Base-by-base conservation (phyloP, 2,329 filamentous ascomycete species). In the Monascus ruber region DNA sequence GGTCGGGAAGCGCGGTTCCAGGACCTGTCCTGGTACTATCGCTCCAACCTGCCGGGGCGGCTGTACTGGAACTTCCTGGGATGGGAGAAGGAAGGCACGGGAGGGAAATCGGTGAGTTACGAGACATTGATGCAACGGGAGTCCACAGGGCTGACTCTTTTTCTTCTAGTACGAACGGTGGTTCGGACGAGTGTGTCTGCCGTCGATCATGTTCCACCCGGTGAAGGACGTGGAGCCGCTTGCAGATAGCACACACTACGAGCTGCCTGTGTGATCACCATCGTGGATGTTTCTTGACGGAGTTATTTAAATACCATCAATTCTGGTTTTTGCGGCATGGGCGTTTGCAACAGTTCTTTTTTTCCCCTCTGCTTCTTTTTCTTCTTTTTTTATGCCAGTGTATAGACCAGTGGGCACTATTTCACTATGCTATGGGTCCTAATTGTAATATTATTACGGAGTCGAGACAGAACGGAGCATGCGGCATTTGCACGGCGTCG, bases 21-120 rank as follows among this genome's bases (percentile, higher is more conserved):
- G 26, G 55, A 56, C 36, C 46, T 56, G 49, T 58, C 55, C 10
- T 58, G 55, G 55, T 59, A 58, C 45, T 58, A 55, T 41, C 55
- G 51, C 11, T 53, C 53, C 26, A 53, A 50, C 26, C 47, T 56
- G 39, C 50, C 55, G n/a, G 56, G 52, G 44, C 53, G 52, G 2
- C 40, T 59, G 35, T 58, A 52, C 42, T 55, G 56, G 46, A 52
- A 54, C 33, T 47, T 58, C 6, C 42, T 58, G 4, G 55, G 55
- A 40, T 59, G 55, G 55, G 48, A 53, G 42, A 51, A 55, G 43
- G 54, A 42, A 35, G 33, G 36, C 28, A 49, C 39, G 31, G 48
- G 45, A 35, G 43, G 46, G 27, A 43, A 35, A 32, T 31, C 7
- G 44, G 44, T 34, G 41, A 36, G 38, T 29, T 24, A 24, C 25